Base-by-base conservation (phyloP, 208 protist genomes). In the Acanthamoeba royreba region DNA sequence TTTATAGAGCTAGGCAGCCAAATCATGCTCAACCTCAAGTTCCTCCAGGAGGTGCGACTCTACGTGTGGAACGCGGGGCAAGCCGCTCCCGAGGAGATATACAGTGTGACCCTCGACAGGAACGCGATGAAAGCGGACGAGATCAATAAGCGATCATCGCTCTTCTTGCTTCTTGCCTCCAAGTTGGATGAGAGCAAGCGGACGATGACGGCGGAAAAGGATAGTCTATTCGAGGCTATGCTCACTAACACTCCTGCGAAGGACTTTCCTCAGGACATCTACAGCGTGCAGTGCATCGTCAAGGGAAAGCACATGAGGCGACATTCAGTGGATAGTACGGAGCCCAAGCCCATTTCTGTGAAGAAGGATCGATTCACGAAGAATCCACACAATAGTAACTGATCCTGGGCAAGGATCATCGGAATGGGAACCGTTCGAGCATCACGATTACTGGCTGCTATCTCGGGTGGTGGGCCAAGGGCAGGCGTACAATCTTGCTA, bases 1-100 rank as follows among this genome's bases (percentile, higher is more conserved):
- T 63, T 89, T 22, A 61, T 89, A 11, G 81, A 61, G 13, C 25
- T 89, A n/a, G 81, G 81, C n/a, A 89, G 81, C 46, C 81, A 89
- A 47, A 61, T 89, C 13, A 15, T 89, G 28, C 52, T 89, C 13
- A n/a, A 89, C n/a, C 52, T 89, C 33, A 89, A 63, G 31, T 89
- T 89, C 81, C 49, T 89, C 11, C 45, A 40, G 4, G 52, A 63
- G 49, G 35, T 89, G n/a, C 52, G 40, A 40, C 47, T 89, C 33
- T 61, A 40, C 81, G 38, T 89, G 28, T 89, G 81, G 81, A 55
- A 13, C 13, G 81, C 25, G 9, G 35, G 28, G 11, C 19, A 19
- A 0, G 25, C 15, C 28, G 49, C 45, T 22, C 81, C 81, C 11
- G 81, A 66, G 1, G 45, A 61, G 45, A 19, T 89, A 4, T 89